Conservation (phyloP, 2,329 filamentous ascomycete species). For the Alternaria solani region DNA sequence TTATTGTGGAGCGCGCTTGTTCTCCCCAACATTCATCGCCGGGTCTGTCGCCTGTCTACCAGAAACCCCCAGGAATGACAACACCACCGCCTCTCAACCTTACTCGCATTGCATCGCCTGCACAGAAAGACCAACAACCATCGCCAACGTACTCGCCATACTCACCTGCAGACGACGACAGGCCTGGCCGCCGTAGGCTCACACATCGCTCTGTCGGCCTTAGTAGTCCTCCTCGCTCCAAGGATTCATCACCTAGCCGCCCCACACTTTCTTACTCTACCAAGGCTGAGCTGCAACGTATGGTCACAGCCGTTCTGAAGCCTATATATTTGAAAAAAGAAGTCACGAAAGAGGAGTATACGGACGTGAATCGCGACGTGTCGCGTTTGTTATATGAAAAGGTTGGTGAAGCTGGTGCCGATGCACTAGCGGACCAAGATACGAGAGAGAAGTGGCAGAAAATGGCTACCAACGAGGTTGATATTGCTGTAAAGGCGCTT, state of each 20-base stretch:
- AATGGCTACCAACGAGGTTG: constrained; percentile 80
- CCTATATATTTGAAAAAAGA: constrained; percentile 82
- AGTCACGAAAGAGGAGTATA: constrained; percentile 89
- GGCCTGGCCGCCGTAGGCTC: constrained; percentile 45
- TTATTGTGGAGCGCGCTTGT: constrained; percentile 52
- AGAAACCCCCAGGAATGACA: constrained; percentile 73
- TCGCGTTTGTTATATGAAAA: constrained; percentile 85
- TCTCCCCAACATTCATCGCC: constrained; percentile 67
- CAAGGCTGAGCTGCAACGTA: constrained; percentile 87
- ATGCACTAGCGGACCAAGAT: constrained; percentile 67
- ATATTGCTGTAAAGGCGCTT: constrained; percentile 67
- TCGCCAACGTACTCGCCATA: constrained; percentile 77
- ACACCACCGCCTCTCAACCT: constrained; percentile 70
- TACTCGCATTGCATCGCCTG: constrained; percentile 69
- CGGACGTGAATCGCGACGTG: constrained; percentile 87
- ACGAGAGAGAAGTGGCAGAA: constrained; percentile 76
- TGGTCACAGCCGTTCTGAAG: constrained; percentile 83
- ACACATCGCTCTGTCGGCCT: constrained; percentile 43
- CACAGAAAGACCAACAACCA: constrained; percentile 58
- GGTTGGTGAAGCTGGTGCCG: constrained; percentile 59
- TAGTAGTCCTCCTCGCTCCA: constrained; percentile 58
- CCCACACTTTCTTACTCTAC: constrained; percentile 75
- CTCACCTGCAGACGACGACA: constrained; percentile 56
- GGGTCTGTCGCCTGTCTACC: constrained; percentile 71
- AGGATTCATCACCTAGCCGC: constrained; percentile 74